These are phyloP conservation scores for Tanacetum coccineum DNA, from an alignment of 129 eudicot genomes.

Conservation along the genomic window DNA sequence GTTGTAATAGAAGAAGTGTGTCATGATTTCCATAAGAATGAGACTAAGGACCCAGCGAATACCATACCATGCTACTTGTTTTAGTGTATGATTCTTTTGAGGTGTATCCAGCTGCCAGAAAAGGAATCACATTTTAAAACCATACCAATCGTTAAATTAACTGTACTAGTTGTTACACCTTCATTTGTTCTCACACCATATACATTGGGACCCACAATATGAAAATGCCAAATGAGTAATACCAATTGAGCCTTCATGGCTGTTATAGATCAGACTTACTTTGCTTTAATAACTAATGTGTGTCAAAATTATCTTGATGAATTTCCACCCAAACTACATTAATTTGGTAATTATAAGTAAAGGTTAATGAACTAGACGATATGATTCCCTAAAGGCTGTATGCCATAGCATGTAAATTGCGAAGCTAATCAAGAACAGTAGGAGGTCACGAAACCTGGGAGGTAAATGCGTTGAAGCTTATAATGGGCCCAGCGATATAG, in stretches of 20 bases:
- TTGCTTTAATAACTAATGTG: background rate
- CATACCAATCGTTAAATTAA: background rate
- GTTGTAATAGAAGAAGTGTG: constrained; percentile 86
- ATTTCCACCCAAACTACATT: background rate
- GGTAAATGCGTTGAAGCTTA: constrained; percentile 87
- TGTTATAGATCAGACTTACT: background rate
- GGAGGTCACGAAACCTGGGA: constrained; percentile 61
- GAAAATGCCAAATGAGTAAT: constrained; percentile 10
- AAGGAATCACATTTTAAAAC: background rate
- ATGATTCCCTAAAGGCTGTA: too few species aligned
- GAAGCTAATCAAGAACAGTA: constrained; percentile 7
- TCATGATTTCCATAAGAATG: constrained; percentile 74
- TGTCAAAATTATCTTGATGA: background rate
- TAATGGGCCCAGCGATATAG: constrained; percentile 92
- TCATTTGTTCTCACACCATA: background rate
- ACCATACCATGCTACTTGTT: constrained; percentile 79
- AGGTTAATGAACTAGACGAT: background rate
- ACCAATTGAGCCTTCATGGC: background rate
- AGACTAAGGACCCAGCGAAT: constrained; percentile 74
- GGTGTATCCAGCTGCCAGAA: constrained; percentile 71
- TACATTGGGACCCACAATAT: background rate
- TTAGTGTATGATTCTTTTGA: constrained; percentile 60
- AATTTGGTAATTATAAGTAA: background rate
- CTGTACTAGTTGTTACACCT: background rate
- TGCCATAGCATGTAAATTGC: constrained; percentile 3